Conservation (phyloP, 2,329 filamentous ascomycete species). For the Aureobasidium sp. region DNA sequence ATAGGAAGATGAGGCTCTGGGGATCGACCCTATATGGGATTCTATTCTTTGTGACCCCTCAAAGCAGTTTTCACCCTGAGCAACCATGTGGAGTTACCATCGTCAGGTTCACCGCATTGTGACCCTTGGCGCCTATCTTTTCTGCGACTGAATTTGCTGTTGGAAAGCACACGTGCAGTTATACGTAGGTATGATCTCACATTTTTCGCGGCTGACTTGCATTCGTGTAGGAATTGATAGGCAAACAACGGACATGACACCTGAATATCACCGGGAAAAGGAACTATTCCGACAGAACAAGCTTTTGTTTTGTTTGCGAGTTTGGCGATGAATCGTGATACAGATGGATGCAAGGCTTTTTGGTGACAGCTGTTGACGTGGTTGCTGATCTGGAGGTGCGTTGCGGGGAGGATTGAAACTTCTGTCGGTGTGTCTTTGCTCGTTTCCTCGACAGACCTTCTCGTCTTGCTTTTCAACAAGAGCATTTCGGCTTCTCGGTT, state of each 20-base stretch:
- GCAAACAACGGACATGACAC: background rate
- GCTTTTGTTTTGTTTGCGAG: background rate
- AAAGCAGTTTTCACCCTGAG: background rate
- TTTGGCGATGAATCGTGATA: background rate
- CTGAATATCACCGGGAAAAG: background rate
- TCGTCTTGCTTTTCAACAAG: background rate
- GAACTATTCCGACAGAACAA: background rate
- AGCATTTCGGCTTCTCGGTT: background rate
- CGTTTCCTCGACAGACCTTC: background rate
- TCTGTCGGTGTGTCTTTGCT: background rate
- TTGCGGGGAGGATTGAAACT: background rate
- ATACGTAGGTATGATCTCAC: constrained; percentile 9
- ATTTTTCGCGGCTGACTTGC: background rate
- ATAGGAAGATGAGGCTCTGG: background rate
- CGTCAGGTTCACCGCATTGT: constrained; percentile 8
- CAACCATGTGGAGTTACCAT: constrained; percentile 1
- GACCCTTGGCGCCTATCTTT: background rate
- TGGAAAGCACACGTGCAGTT: background rate
- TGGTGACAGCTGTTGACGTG: constrained; percentile 3
- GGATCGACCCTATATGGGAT: background rate
- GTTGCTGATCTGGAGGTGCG: background rate
- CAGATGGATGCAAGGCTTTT: background rate
- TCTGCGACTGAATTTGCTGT: background rate
- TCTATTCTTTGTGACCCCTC: background rate
- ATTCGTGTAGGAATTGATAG: background rate